These are phyloP conservation scores for Chlorella vulgaris DNA, from an alignment of 139 green algal genomes.

Conservation along the genomic window DNA sequence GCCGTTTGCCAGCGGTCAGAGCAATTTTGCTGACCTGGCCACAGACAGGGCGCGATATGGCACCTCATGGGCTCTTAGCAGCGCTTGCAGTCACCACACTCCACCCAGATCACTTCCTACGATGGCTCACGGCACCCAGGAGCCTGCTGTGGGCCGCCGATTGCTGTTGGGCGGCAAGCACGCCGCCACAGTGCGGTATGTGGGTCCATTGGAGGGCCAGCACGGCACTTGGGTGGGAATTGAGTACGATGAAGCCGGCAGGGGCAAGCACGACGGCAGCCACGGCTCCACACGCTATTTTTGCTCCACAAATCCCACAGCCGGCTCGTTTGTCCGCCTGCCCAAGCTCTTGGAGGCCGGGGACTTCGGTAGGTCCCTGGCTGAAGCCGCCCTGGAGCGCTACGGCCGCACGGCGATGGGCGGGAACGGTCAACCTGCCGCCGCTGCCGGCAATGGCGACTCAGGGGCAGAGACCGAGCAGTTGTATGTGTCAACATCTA, in stretches of 20 bases:
- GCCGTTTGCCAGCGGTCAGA: neutral
- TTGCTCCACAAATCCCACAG: conserved; percentile 27
- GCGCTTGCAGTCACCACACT: no score
- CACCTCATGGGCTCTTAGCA: no score
- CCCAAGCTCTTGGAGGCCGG: conserved; percentile 57
- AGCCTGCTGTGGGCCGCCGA: neutral
- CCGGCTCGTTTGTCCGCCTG: conserved; percentile 72
- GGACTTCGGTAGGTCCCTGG: conserved; percentile 43
- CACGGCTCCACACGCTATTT: conserved; percentile 78
- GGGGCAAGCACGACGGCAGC: conserved; percentile 84
- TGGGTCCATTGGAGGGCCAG: conserved; percentile 68
- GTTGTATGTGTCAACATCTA: conserved; percentile 53
- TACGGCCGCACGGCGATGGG: conserved; percentile 51
- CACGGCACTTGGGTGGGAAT: conserved; percentile 79
- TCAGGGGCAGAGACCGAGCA: conserved; percentile 15
- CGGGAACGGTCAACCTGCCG: neutral
- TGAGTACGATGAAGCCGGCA: conserved; percentile 81
- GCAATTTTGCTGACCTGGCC: no score
- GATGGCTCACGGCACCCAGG: neutral
- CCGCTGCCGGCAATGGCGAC: no score
- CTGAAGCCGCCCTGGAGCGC: conserved; percentile 53
- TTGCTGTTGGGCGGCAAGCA: conserved; percentile 13
- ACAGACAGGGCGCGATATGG: no score
- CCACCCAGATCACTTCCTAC: no score
- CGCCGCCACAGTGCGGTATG: conserved; percentile 73